Base-by-base conservation (phyloP, 352 stramenopile genomes). In the Globisporangium orthogonon region DNA sequence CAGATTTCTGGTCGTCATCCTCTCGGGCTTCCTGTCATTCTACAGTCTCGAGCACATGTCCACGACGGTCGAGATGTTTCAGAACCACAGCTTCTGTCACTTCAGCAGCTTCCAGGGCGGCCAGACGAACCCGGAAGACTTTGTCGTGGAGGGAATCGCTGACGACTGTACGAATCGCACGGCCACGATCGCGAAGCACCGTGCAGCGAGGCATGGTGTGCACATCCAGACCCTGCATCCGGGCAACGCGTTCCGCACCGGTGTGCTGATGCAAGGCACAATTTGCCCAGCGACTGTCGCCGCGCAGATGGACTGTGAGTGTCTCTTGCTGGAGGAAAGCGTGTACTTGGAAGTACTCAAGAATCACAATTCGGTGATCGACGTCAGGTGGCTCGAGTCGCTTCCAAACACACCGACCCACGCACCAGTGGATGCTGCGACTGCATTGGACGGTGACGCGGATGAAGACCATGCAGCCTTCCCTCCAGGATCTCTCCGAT, bases 41-140 rank as follows among this genome's bases (percentile, higher is more conserved):
- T 88, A 86, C 56, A 84, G 75, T 15, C 62, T 82, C n/a, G 76
- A 88, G 29, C 63, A 84, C 57, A 79, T 85, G 65, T 63, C 67
- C 2, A 62, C 65, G n/a, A 74, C 74, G 7, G 47, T 76, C 29
- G 78, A 86, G 18, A 86, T 88, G 78, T 81, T 88, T 28, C 70
- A 77, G 30, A 63, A 74, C 0, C 78, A 88, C 59, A 52, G 73
- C 3, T 86, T 88, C 47, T 88, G 78, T 46, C 57, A 70, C 2
- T 83, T 79, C 28, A 30, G 44, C 1, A 58, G 63, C 2, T 81
- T 81, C 53, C 54, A 48, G 29, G 59, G 60, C 6, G 70, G 67
- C 39, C 69, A 74, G 13, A 71, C 28, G 3, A 75, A 58, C 44
- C 63, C 61, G 0, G 61, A 77, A 31, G 64, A 77, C 18, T 78